Percentiles rank a stretch among this genome's conserved stretches.
phyloP scores from a whole-genome alignment of 2,329 filamentous ascomycete species.

The Ambrosiella cleistominuta region DNA sequence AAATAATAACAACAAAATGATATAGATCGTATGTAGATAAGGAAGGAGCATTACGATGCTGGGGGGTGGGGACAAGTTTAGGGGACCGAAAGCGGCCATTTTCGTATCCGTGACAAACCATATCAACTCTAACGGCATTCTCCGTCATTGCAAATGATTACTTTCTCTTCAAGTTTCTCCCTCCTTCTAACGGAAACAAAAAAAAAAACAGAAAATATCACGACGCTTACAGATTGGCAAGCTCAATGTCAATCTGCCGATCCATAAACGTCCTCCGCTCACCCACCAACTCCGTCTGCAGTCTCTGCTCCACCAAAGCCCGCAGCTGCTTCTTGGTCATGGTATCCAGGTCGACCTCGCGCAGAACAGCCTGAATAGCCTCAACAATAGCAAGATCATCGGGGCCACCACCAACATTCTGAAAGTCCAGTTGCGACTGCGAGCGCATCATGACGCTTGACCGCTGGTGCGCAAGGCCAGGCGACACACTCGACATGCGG shows the following conservation, averaged over 20 bases:
- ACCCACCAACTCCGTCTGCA: constrained; percentile 75
- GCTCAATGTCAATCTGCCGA: constrained; percentile 76
- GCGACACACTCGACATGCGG: constrained; percentile 30
- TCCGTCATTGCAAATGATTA: neutral
- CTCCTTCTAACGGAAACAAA: neutral
- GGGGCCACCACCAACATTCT: constrained; percentile 41
- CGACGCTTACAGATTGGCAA: constrained; percentile 66
- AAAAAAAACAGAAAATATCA: constrained; percentile 1
- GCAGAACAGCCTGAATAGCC: constrained; percentile 64
- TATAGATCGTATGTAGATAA: neutral
- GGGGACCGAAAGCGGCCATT: neutral
- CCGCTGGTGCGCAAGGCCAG: constrained; percentile 21
- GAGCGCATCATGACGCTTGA: constrained; percentile 31
- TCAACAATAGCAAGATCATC: constrained; percentile 69
- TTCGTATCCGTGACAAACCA: neutral
- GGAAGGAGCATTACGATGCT: neutral
- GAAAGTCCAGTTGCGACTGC: constrained; percentile 41
- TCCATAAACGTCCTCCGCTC: constrained; percentile 84
- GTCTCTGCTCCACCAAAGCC: constrained; percentile 76
- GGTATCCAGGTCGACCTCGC: constrained; percentile 84
- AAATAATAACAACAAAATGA: constrained; percentile 4
- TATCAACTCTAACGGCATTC: neutral
- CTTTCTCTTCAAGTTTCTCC: neutral
- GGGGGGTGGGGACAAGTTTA: neutral
- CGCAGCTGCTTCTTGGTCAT: constrained; percentile 96